Evolutionary conservation across 305 asterid species (phyloP), one percentile per base, ranked within the genome.

Genomic region (Fraxinus nigra): DNA sequence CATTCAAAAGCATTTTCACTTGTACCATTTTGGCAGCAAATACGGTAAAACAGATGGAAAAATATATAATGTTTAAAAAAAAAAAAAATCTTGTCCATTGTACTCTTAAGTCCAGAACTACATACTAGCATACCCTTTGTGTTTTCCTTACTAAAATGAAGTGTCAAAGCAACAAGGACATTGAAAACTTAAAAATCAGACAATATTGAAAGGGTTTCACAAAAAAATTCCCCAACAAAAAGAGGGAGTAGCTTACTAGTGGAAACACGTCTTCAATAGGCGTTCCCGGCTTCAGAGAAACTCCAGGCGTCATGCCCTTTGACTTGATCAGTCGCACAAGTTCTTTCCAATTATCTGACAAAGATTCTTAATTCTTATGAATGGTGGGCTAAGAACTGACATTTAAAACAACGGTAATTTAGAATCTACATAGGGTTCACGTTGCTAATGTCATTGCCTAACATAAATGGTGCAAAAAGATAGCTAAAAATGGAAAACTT

Each of bases 271-370:
- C 92, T 86, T 93, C 95, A 54, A 92, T 77, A 63, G 95, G 91
- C 73, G 97, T 96, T 79, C 92, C 93, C 32, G 98, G 98, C 89
- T 90, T 94, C 84, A 94, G 86, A 54, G 98, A 85, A 85, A 92
- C 97, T 22, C 98, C 98, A 35, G 97, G 89, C 76, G 77, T 94
- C 99, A 95, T 95, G 83, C 94, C 97, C 84, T 87, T 90, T 26
- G 93, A 88, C 86, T 94, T 95, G 87, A 95, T 94, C 80, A 65
- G 80, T 73, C 83, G 88, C 43, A 95, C 86, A 59, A 95, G 93
- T 86, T 95, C 97, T 86, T 81, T 92, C 98, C 98, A 95, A 77
- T 94, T 92, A 86, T 94, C 98, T 95, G 91, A 2, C 67, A 79
- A 48, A 28, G 63, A 6, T 81, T 78, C 28, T 40, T 78, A 18